Percentiles rank a stretch among this genome's conserved stretches.
Evolutionary conservation across 768 basidiomycete species (phyloP).

Genomic region (Cantharellus cinnabarinus): DNA sequence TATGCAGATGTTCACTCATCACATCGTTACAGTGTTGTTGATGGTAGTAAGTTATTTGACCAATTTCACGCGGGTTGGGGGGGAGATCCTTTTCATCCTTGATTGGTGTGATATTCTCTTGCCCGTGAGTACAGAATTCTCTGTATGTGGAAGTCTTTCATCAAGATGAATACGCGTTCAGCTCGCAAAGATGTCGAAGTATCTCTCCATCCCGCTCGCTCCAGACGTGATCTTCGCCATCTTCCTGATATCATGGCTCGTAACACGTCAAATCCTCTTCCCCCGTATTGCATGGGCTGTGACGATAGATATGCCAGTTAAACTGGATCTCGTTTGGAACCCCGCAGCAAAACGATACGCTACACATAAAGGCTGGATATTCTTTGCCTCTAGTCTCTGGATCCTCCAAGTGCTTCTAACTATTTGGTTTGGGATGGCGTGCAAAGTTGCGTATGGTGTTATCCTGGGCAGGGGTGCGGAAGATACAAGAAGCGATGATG

Average conservation of each 20-base stretch:
- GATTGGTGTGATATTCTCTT: constrained; percentile 86
- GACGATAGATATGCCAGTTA: constrained; percentile 27
- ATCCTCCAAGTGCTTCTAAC: constrained; percentile 29
- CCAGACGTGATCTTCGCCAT: constrained; percentile 59
- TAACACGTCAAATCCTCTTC: constrained; percentile 77
- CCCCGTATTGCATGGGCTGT: constrained; percentile 43
- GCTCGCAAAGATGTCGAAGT: constrained; percentile 88
- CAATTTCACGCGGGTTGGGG: constrained; percentile 78
- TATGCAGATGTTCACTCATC: constrained; percentile 90
- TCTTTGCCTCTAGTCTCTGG: constrained; percentile 25
- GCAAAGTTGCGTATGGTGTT: constrained; percentile 64
- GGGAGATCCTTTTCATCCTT: constrained; percentile 79
- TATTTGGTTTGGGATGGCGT: constrained; percentile 77
- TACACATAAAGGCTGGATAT: constrained; percentile 23
- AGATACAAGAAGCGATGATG: constrained; percentile 74
- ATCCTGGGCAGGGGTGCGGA: constrained; percentile 55
- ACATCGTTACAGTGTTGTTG: constrained; percentile 69
- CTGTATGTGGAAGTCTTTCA: not conserved
- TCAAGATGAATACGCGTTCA: constrained; percentile 14
- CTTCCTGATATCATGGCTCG: constrained; percentile 79
- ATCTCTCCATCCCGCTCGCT: constrained; percentile 38
- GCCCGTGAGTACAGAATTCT: constrained; percentile 31
- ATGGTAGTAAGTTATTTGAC: constrained; percentile 58
- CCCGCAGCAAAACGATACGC: constrained; percentile 36
- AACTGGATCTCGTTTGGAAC: constrained; percentile 38